phyloP scores from a whole-genome alignment of 2,329 filamentous ascomycete species.

The Penicillium oxalicum region DNA sequence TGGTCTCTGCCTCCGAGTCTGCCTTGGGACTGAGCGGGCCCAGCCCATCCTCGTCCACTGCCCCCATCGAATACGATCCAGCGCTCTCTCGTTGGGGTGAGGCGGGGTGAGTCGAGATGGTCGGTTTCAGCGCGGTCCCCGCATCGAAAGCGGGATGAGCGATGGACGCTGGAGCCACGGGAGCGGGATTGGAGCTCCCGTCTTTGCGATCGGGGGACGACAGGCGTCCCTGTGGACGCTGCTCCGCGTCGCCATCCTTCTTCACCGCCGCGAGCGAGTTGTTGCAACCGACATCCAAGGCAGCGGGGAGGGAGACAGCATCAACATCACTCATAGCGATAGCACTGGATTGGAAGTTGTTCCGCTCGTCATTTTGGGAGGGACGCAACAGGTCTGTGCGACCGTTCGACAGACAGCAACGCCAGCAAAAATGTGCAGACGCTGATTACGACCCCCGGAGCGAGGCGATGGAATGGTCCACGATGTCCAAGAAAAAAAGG shows the following conservation, averaged over 20 bases:
- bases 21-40: slow-evolving; percentile 35
- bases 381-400: slow-evolving; percentile 29
- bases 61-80: slow-evolving; percentile 18
- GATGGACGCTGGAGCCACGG: not conserved
- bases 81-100: slow-evolving; percentile 16
- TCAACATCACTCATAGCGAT: slow-evolving; percentile 46
- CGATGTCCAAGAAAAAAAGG: not conserved
- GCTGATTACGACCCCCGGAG: slow-evolving; percentile 27
- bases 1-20: slow-evolving; percentile 46
- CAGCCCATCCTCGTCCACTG: slow-evolving; percentile 26
- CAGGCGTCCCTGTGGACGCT: slow-evolving; percentile 16
- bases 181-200: slow-evolving; percentile 11
- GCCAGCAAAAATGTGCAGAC: slow-evolving; percentile 31
- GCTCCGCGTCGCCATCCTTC: slow-evolving; percentile 17
- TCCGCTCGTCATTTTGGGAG: slow-evolving; percentile 42
- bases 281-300: slow-evolving; percentile 30
- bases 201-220: slow-evolving; percentile 14
- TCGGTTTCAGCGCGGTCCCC: slow-evolving; percentile 4
- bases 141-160: not conserved
- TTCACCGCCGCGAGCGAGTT: slow-evolving; percentile 27
- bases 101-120: not conserved
- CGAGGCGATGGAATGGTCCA: not conserved
- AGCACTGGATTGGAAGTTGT: slow-evolving; percentile 35
- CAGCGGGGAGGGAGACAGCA: slow-evolving; percentile 35
- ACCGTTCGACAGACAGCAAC: slow-evolving; percentile 23